phyloP scores from a whole-genome alignment of 495 filamentous ascomycete species.

The Podospora conica region DNA sequence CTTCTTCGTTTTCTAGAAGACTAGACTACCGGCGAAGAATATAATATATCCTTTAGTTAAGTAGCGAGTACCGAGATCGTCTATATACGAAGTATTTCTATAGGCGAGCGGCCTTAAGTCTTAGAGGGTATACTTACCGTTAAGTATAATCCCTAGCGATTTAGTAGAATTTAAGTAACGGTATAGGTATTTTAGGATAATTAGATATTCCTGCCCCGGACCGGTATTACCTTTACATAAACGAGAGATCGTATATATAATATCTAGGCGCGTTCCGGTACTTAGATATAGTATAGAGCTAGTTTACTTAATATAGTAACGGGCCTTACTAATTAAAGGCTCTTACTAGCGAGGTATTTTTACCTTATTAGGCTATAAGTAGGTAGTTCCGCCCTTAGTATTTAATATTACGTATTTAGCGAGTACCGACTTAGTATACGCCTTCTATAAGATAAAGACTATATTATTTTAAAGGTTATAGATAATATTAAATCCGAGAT shows the following conservation, averaged over 20 bases:
- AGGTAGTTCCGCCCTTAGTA: not conserved
- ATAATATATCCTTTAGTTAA: not conserved
- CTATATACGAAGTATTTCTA: not conserved
- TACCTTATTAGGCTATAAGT: not conserved
- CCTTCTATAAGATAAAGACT: not conserved
- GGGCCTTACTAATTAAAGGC: not conserved
- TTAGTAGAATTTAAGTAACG: not conserved
- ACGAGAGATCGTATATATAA: not conserved
- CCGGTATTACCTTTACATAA: not conserved
- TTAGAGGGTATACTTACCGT: not conserved
- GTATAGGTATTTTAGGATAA: not conserved
- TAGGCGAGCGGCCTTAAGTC: not conserved
- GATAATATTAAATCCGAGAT: not conserved
- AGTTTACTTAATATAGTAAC: not conserved
- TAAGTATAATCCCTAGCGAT: rapidly evolving
- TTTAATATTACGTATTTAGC: not conserved
- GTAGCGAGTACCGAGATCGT: too few relatives aligned
- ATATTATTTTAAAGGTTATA: not conserved
- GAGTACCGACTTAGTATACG: not conserved
- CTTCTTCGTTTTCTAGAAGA: not conserved
- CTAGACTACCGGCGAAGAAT: not conserved
- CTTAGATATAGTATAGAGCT: not conserved
- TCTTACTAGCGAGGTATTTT: not conserved
- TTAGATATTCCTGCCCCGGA: not conserved
- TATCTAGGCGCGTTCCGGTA: not conserved